A percentile compares a stretch with the other conserved stretches of the same genome.
phyloP scores from a whole-genome alignment of 768 basidiomycete genomes.

The Mycena galopus region DNA sequence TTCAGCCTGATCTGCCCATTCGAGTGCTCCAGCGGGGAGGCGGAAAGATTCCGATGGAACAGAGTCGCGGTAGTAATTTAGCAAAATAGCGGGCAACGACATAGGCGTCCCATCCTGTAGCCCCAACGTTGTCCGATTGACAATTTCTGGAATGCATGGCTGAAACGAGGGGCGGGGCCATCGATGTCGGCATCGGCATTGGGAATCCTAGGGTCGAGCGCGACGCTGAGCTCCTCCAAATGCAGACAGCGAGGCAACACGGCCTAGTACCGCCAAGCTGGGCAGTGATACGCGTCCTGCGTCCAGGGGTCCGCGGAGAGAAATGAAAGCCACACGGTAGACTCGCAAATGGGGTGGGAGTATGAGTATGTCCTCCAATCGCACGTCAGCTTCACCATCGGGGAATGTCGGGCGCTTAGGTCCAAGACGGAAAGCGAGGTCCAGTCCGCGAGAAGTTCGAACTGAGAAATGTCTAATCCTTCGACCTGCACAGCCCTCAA shows the following conservation, averaged over 20 bases:
- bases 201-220: conserved; percentile 3
- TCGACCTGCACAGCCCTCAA: background rate
- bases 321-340: background rate
- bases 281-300: background rate
- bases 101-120: background rate
- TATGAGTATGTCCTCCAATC: background rate
- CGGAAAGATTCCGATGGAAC: background rate
- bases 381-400: background rate
- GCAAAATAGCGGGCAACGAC: conserved; percentile 4
- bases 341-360: background rate
- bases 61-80: background rate
- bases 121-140: background rate
- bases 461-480: background rate
- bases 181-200: background rate
- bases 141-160: conserved; percentile 1
- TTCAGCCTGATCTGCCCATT: background rate
- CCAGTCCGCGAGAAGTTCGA: conserved; percentile 4
- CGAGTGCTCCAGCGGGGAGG: background rate
- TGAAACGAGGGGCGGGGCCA: background rate
- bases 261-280: background rate
- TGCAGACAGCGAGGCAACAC: conserved; percentile 3
- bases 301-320: background rate
- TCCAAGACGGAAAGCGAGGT: conserved; percentile 8
- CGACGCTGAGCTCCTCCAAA: conserved; percentile 7
- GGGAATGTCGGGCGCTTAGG: background rate